These are phyloP conservation scores for Climacium dendroides DNA, from an alignment of 225 moss, liverwort and hornwort species.

Conservation along the genomic window DNA sequence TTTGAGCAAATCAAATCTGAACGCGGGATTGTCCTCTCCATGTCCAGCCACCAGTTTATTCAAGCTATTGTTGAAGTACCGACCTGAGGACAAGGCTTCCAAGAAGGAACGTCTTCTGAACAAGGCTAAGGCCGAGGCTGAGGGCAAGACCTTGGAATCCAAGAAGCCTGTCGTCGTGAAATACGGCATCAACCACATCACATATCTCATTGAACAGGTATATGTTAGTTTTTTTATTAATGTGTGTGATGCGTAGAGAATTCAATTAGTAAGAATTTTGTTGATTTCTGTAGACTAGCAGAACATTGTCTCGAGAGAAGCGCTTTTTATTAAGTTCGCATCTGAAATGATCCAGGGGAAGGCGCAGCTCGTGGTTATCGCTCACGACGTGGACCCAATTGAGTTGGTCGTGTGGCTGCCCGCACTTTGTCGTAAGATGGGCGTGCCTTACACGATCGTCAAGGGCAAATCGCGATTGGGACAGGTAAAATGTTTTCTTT, in stretches of 20 bases:
- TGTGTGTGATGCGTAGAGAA: not conserved
- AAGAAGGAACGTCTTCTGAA: slow-evolving; percentile 88
- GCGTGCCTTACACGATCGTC: slow-evolving; percentile 76
- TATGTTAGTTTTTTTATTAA: not conserved
- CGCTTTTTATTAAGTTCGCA: not conserved
- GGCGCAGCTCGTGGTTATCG: slow-evolving; percentile 86
- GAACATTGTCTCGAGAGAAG: not conserved
- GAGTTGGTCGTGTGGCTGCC: slow-evolving; percentile 91
- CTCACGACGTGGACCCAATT: slow-evolving; percentile 87
- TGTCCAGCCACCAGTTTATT: slow-evolving; percentile 57
- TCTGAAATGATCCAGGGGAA: slow-evolving; percentile 39
- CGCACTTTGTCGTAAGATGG: slow-evolving; percentile 93
- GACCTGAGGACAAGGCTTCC: slow-evolving; percentile 81
- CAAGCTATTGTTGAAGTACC: slow-evolving; percentile 81
- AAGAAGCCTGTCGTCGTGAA: slow-evolving; percentile 93
- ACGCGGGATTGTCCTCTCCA: not conserved
- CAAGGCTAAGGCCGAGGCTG: slow-evolving; percentile 72
- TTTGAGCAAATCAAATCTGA: not conserved
- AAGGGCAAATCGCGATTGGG: slow-evolving; percentile 88
- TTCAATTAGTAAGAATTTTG: not conserved
- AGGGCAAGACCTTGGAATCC: slow-evolving; percentile 72
- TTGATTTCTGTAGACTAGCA: not conserved
- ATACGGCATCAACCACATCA: slow-evolving; percentile 84
- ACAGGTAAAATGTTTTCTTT: not conserved
- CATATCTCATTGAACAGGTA: slow-evolving; percentile 90